These are phyloP conservation scores for Cutaneotrichosporon cutaneum DNA, from an alignment of 1,284 basidiomycete species.

Conservation along the genomic window DNA sequence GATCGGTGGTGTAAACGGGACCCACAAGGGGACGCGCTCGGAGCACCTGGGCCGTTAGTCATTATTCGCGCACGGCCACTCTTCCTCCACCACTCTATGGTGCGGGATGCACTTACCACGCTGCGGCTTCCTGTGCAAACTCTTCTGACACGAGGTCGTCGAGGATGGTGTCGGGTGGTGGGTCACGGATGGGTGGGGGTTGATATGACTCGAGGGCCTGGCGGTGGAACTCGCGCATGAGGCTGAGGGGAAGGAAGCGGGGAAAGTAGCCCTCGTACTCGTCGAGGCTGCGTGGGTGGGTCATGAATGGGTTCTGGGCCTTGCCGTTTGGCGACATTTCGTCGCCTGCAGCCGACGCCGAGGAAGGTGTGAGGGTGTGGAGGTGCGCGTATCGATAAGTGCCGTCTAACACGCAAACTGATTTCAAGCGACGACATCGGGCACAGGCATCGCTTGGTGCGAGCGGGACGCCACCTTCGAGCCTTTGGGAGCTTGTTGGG, in stretches of 20 bases:
- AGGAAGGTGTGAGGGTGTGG: not conserved
- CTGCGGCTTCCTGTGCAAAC: not conserved
- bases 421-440: not conserved
- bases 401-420: not conserved
- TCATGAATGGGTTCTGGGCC: not conserved
- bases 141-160: constrained; percentile 8
- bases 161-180: not conserved
- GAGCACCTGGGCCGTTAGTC: constrained; percentile 7
- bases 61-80: not conserved
- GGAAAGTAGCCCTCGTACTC: constrained; percentile 15
- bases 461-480: not conserved
- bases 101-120: constrained; percentile 1
- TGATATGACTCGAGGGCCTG: not conserved
- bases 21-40: constrained; percentile 6
- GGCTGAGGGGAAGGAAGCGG: constrained; percentile 11
- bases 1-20: constrained; percentile 8
- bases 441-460: not conserved
- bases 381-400: constrained; percentile 2
- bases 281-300: not conserved
- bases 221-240: constrained; percentile 13
- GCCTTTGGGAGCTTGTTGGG: not conserved
- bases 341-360: not conserved
- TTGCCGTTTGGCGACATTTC: not conserved
- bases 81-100: too few species aligned
- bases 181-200: not conserved